phyloP scores from a whole-genome alignment of 139 green algal genomes.

The Chlorella sp. region DNA sequence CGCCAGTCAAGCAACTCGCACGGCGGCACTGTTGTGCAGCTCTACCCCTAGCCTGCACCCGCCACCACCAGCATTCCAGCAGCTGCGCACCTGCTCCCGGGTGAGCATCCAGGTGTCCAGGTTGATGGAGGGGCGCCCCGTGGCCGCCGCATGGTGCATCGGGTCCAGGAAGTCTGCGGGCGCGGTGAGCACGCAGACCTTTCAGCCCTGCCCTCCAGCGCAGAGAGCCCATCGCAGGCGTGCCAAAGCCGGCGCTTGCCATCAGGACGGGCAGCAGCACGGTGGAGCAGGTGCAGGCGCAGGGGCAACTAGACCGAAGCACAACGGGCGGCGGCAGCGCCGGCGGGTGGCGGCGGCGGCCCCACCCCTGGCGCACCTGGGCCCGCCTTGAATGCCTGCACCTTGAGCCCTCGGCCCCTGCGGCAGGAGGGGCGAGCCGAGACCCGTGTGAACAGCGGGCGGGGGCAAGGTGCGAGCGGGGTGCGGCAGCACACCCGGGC shows the following conservation, averaged over 20 bases:
- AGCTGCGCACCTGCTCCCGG: conserved; percentile 47
- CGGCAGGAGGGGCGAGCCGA: not conserved
- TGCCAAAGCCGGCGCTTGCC: too few species aligned
- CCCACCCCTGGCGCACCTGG: conserved; percentile 56
- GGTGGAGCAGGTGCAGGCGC: not conserved
- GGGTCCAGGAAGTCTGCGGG: conserved; percentile 78
- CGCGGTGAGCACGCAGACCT: too few species aligned
- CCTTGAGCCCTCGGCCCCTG: conserved; percentile 60
- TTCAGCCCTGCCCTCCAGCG: too few species aligned
- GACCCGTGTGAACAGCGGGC: too few species aligned
- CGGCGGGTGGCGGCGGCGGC: not conserved
- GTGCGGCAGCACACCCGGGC: not conserved
- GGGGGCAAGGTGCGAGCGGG: too few species aligned
- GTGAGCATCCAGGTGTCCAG: conserved; percentile 89
- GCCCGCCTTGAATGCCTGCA: conserved; percentile 86
- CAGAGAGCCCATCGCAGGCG: too few species aligned
- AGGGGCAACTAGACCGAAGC: too few species aligned
- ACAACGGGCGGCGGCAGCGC: not conserved
- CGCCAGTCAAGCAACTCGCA: too few species aligned
- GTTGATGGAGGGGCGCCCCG: conserved; percentile 78
- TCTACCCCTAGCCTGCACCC: too few species aligned
- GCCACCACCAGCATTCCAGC: not conserved
- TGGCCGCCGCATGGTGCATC: conserved; percentile 75
- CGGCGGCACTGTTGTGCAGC: too few species aligned
- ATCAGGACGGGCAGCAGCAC: not conserved